Conservation (phyloP, 75 land plant genomes). For the Chamaecyparis obtusa region DNA sequence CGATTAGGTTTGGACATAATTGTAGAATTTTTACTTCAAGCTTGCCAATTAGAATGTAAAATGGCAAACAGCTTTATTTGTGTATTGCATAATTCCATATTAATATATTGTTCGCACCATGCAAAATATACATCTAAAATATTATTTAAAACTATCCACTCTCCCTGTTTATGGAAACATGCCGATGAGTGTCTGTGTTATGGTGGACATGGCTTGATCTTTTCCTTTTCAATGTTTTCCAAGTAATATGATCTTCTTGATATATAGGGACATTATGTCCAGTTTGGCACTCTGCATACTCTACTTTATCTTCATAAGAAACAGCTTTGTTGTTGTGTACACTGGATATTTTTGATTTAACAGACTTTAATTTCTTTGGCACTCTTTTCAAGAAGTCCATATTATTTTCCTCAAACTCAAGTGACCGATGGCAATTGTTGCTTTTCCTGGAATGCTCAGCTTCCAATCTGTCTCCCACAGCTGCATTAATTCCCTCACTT, state of each 20-base stretch:
- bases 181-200: neutral
- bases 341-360: neutral
- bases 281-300: neutral
- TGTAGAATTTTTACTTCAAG: neutral
- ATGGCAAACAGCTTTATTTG: neutral
- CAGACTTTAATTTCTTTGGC: constrained; percentile 10
- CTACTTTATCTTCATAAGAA: neutral
- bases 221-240: constrained; percentile 12
- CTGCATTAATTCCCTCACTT: constrained; percentile 2
- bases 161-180: neutral
- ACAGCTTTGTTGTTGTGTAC: neutral
- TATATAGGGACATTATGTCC: neutral
- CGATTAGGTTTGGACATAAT: neutral
- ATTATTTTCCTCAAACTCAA: neutral
- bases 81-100: neutral
- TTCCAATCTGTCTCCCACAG: neutral
- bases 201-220: constrained; percentile 4
- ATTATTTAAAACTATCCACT: neutral
- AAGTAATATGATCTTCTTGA: constrained; percentile 9
- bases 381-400: constrained; percentile 8
- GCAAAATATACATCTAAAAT: neutral
- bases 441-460: constrained; percentile 4
- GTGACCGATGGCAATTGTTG: neutral
- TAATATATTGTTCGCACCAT: neutral
- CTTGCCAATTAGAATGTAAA: neutral